Base-by-base conservation (phyloP, 805 yeast genomes). In the Lachancea meyersii region DNA sequence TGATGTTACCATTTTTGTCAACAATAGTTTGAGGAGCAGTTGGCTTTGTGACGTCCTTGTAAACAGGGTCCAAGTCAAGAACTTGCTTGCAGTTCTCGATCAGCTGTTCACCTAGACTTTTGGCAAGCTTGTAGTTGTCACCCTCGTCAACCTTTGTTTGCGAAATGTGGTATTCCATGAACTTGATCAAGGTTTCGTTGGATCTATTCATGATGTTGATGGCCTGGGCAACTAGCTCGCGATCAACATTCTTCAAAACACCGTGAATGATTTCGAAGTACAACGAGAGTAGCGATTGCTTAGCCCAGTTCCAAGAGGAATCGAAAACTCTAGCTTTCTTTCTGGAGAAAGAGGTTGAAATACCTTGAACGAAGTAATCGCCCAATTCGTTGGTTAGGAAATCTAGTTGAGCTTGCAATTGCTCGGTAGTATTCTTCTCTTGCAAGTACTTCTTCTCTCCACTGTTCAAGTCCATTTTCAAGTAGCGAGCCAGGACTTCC, bases 281-380 rank as follows among this genome's bases (percentile, higher is more conserved):
- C 86, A 93, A 82, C 38, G 88, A 79, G 55, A 93, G 72, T 48
- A 93, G 85, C 64, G 93, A 96, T 73, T 93, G 98, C 68, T 97
- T 86, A 37, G 97, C 97, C 98, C 98, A 93, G 69, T 94, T 94
- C 98, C 98, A 93, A 69, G 89, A 88, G 18, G 97, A 88, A 69
- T 93, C 97, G 67, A 91, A 93, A 42, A 83, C 80, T 72, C 98
- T 85, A 22, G 97, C 95, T 73, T 93, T 93, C 69, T 85, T 76
- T 48, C 91, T 75, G 24, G 96, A 85, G 71, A 93, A 93, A 4
- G 82, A 79, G 32, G 97, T 96, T 52, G 80, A 73, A 57, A 93
- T 82, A 63, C 98, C 97, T 46, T 80, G 76, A 38, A 96, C 89
- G 65, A 89, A 93, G 60, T 81, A 81, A 58, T 93, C 98, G 54